Base-by-base conservation (phyloP, 176 grass and related monocot genomes). In the Guadua angustifolia region DNA sequence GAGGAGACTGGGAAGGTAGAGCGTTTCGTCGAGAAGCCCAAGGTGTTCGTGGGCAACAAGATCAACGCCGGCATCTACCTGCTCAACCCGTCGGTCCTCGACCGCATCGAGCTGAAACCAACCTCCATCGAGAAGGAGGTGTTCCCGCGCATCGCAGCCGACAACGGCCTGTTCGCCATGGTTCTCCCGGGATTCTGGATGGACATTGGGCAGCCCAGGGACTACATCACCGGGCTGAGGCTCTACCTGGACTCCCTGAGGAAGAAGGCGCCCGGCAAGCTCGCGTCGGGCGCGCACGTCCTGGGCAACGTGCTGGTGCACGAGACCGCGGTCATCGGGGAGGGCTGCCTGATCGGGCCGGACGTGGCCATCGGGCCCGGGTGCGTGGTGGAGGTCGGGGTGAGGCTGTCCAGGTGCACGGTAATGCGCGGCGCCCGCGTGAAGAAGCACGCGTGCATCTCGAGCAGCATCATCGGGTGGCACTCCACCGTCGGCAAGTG, bases 61-160 rank as follows among this genome's bases (percentile, higher is more conserved):
- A 97, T 97, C 84, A 97, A 97, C 56, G 94, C 94, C 13, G 94
- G 94, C 25, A 97, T 97, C 81, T 97, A 97, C 84, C 87, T 97
- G 22, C 69, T 97, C 6, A 97, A 88, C 82, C 94, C 94, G 16
- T 93, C 91, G 0, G 89, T 97, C 24, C 81, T 97, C 1, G 89
- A 90, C 81, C 86, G 85, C 77, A 97, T 94, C 47, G 84, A 94
- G 63, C 94, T 97, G 57, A 93, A 94, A 46, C 94, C 91, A 2
- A 97, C 94, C 17, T 97, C 94, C 17, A 94, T 97, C 69, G 94
- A 97, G 84, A 97, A 97, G 83, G 94, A 97, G 79, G 87, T 97
- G 12, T 97, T 97, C 81, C 94, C 94, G 2, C 72, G 80, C 74
- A 92, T 97, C 73, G 91, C 89, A 15, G 87, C 84, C 0, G 91